These are phyloP conservation scores for Phytophthora uliginosa DNA, from an alignment of 352 stramenopile species.

Conservation along the genomic window DNA sequence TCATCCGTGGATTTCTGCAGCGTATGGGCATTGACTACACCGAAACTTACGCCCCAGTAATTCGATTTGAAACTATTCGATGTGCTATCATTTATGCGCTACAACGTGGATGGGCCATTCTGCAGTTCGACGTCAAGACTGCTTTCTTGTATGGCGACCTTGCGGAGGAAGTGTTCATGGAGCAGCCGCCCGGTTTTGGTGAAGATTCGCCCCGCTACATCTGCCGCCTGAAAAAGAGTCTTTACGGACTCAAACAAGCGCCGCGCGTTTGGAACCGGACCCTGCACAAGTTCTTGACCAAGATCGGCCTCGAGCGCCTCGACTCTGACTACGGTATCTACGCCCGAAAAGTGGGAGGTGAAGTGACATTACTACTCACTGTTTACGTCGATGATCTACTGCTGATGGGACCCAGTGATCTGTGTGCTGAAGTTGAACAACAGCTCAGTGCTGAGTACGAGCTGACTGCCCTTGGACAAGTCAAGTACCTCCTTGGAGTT, in stretches of 20 bases:
- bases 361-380: constrained; percentile 1
- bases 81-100: constrained; percentile 9
- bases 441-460: constrained; percentile 17
- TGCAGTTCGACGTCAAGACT: constrained; percentile 29
- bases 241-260: neutral
- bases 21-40: no score
- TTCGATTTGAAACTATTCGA: no score
- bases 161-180: constrained; percentile 6
- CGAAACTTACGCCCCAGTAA: no score
- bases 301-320: constrained; percentile 6
- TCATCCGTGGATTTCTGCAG: no score
- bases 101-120: constrained; percentile 15
- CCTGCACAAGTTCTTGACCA: neutral
- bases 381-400: constrained; percentile 22
- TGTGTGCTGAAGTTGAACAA: neutral
- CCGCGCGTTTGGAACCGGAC: constrained; percentile 20
- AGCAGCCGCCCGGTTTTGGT: constrained; percentile 5
- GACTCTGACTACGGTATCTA: constrained; percentile 18
- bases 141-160: constrained; percentile 17
- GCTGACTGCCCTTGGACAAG: constrained; percentile 23
- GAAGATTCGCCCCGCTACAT: neutral
- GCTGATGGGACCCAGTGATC: neutral
- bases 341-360: neutral
- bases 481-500: constrained; percentile 15
- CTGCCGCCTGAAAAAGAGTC: neutral